A percentile compares a stretch with the other conserved stretches of the same genome.
Evolutionary conservation across 306 rosid genomes (phyloP).

Genomic region (Lathyrus tuberosus): DNA sequence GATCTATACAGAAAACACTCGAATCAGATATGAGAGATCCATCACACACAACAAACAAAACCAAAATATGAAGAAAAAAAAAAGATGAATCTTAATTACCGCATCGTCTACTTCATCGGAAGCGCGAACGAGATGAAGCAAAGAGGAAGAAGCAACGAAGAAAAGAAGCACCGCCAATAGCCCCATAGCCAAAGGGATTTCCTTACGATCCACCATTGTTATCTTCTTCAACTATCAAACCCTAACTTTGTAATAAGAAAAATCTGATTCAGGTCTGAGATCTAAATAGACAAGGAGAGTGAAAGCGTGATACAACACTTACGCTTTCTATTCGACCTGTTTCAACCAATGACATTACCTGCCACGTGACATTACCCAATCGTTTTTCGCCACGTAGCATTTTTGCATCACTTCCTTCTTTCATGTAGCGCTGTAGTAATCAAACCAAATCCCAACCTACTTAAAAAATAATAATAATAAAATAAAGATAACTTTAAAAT

Average conservation of each 20-base stretch:
- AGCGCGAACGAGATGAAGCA: conserved; percentile 55
- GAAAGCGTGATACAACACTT: not conserved
- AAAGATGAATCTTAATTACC: conserved; percentile 18
- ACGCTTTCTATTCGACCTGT: conserved; percentile 47
- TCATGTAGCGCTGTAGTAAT: not conserved
- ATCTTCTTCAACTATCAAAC: conserved; percentile 11
- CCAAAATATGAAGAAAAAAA: not conserved
- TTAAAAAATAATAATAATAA: not conserved
- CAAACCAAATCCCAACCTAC: conserved; percentile 5
- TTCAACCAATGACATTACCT: conserved; percentile 54
- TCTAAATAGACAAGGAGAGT: conserved; percentile 31
- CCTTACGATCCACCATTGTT: conserved; percentile 43
- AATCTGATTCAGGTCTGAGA: conserved; percentile 2
- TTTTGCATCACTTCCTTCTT: conserved; percentile 33
- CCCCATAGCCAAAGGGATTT: conserved; percentile 39
- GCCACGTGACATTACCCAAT: conserved; percentile 55
- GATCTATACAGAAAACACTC: conserved; percentile 49
- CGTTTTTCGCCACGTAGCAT: conserved; percentile 37
- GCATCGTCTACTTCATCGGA: conserved; percentile 56
- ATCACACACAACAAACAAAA: not conserved
- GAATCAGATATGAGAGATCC: conserved; percentile 29
- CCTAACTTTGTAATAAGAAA: conserved; percentile 8
- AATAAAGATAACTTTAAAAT: not conserved
- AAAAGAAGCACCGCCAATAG: conserved; percentile 40
- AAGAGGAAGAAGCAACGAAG: conserved; percentile 53